Percentiles rank a stretch among this genome's conserved stretches.
Evolutionary conservation across 2,329 filamentous ascomycete genomes (phyloP).

Genomic region (Trichophyton schoenleinii): DNA sequence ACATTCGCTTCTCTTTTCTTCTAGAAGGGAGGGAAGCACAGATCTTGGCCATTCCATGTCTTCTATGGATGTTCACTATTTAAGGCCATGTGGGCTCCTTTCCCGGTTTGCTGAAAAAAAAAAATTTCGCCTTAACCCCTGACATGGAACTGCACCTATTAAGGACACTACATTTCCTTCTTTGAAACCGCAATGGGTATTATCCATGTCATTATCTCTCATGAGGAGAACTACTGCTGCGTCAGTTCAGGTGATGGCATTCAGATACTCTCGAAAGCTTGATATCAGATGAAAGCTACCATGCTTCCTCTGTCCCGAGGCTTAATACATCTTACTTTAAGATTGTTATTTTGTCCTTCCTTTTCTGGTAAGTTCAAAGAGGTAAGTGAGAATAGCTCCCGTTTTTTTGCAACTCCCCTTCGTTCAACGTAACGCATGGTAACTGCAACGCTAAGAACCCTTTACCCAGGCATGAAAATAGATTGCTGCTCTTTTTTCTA

Average conservation of each 20-base stretch:
- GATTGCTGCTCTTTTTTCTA: not conserved
- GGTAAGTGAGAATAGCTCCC: not conserved
- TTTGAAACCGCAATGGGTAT: not conserved
- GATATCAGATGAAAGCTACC: slow-evolving; percentile 1
- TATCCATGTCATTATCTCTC: not conserved
- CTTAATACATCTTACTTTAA: not conserved
- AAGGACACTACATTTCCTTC: not conserved
- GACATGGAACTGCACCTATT: not conserved
- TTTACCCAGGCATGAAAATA: not conserved
- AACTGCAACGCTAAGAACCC: not conserved
- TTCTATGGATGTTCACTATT: slow-evolving; percentile 2
- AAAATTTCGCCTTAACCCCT: not conserved
- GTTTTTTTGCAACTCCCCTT: not conserved
- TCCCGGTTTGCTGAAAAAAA: not conserved
- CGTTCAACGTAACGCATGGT: slow-evolving; percentile 3
- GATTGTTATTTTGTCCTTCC: not conserved
- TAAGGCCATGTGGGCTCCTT: slow-evolving; percentile 1
- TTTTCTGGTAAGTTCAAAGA: not conserved
- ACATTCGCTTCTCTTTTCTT: not conserved
- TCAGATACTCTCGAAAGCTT: not conserved
- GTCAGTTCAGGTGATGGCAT: not conserved
- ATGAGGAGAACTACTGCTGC: not conserved
- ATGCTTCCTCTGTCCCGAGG: not conserved
- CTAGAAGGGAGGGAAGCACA: slow-evolving; percentile 1
- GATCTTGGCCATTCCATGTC: slow-evolving; percentile 1